A percentile compares a stretch with the other conserved stretches of the same genome.
phyloP scores from a whole-genome alignment of 1,139 yeast genomes.

The Nadsonia starkeyi-henricii region DNA sequence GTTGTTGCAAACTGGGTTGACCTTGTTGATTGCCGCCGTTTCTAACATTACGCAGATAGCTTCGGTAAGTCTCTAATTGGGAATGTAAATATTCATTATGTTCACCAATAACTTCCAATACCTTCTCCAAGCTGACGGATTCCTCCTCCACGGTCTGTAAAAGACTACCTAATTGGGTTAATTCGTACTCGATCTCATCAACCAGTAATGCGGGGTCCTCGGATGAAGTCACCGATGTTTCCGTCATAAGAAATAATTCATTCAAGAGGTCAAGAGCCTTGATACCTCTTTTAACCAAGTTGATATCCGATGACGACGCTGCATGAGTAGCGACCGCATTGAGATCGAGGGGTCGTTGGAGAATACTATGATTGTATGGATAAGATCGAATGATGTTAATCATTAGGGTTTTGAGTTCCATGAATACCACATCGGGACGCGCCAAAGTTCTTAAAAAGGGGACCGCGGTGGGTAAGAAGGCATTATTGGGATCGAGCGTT shows the following conservation, averaged over 20 bases:
- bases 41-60: slow-evolving; percentile 26
- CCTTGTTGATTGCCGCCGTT: slow-evolving; percentile 16
- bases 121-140: slow-evolving; percentile 23
- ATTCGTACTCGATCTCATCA: slow-evolving; percentile 25
- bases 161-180: slow-evolving; percentile 26
- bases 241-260: slow-evolving; percentile 14
- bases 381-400: slow-evolving; percentile 26
- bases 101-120: slow-evolving; percentile 23
- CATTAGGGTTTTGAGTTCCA: slow-evolving; percentile 26
- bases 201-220: slow-evolving; percentile 22
- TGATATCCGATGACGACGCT: slow-evolving; percentile 18
- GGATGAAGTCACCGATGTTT: slow-evolving; percentile 14
- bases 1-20: slow-evolving; percentile 6
- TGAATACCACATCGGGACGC: slow-evolving; percentile 25
- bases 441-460: slow-evolving; percentile 9
- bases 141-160: slow-evolving; percentile 24
- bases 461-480: slow-evolving; percentile 8
- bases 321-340: slow-evolving; percentile 24
- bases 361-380: slow-evolving; percentile 20
- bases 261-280: slow-evolving; percentile 23
- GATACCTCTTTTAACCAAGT: slow-evolving; percentile 25
- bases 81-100: slow-evolving; percentile 26
- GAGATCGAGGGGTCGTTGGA: slow-evolving; percentile 21
- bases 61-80: slow-evolving; percentile 26
- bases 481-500: slow-evolving; percentile 6